A percentile compares a stretch with the other conserved stretches of the same genome.
Conservation (phyloP, 441 rosid species). For the Cnidoscolus chayamansa region DNA sequence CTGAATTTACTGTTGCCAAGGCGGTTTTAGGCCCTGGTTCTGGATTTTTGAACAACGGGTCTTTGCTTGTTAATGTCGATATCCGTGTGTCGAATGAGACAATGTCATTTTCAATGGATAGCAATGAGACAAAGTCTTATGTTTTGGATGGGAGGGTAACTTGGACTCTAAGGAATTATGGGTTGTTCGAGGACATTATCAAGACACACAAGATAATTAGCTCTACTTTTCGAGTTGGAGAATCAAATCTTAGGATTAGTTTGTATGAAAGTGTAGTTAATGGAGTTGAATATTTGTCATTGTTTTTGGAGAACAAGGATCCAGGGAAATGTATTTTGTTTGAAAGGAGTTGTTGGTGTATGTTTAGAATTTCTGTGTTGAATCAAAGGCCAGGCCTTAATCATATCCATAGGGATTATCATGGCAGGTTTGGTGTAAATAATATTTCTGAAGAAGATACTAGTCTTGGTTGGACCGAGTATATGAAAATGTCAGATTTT, state of each 20-base stretch:
- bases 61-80: no score
- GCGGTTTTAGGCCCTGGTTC: no score
- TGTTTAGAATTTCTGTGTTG: conserved; percentile 89
- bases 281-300: conserved; percentile 56
- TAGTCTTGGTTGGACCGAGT: conserved; percentile 82
- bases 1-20: conserved; percentile 47
- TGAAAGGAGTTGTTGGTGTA: conserved; percentile 93
- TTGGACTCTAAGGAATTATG: conserved; percentile 76
- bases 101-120: no score
- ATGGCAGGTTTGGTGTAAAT: conserved; percentile 75
- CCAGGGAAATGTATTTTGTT: conserved; percentile 51
- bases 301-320: conserved; percentile 97
- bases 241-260: conserved; percentile 67
- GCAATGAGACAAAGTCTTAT: conserved; percentile 6
- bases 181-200: conserved; percentile 68
- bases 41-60: no score
- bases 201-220: conserved; percentile 82
- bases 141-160: conserved; percentile 71
- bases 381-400: conserved; percentile 81
- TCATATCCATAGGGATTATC: conserved; percentile 74
- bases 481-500: conserved; percentile 75
- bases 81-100: no score
- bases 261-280: conserved; percentile 60
- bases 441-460: conserved; percentile 66
- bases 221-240: conserved; percentile 76